Conservation (phyloP, 495 filamentous ascomycete species). For the Penicillium longicatenatum region DNA sequence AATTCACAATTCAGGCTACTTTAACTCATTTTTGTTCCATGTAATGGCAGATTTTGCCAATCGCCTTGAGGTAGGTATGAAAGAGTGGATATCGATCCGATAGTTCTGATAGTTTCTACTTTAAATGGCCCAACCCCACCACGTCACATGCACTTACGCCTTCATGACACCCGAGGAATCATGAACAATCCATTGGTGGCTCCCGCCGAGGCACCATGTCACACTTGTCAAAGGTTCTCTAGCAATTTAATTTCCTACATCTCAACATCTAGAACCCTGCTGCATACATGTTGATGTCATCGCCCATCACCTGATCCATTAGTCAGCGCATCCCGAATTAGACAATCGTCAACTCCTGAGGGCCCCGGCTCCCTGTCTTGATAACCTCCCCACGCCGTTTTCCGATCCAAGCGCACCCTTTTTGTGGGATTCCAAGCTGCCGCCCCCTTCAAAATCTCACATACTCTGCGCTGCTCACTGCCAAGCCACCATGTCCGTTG, state of each 20-base stretch:
- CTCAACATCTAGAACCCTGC: not conserved
- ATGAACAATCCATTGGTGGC: not conserved
- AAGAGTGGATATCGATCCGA: slow-evolving; percentile 5
- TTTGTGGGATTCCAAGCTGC: slow-evolving; percentile 12
- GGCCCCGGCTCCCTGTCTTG: slow-evolving; percentile 21
- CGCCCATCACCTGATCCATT: slow-evolving; percentile 33
- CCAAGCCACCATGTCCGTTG: slow-evolving; percentile 77
- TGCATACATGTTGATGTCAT: not conserved
- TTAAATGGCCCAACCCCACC: slow-evolving; percentile 4
- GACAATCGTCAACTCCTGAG: slow-evolving; percentile 32
- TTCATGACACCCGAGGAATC: not conserved
- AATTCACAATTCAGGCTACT: not conserved
- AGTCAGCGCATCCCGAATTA: slow-evolving; percentile 28
- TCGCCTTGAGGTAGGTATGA: not conserved
- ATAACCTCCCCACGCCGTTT: slow-evolving; percentile 3
- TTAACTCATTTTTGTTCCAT: not conserved
- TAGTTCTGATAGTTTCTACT: slow-evolving; percentile 7
- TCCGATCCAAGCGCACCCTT: slow-evolving; percentile 8
- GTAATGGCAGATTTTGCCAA: not conserved
- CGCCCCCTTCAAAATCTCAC: not conserved
- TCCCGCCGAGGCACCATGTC: not conserved
- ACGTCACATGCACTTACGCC: not conserved
- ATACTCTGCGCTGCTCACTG: not conserved
- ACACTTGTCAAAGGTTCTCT: not conserved
- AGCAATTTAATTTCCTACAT: not conserved